A percentile compares a stretch with the other conserved stretches of the same genome.
phyloP scores from a whole-genome alignment of 1,284 basidiomycete genomes.

The Cryptococcus sp. region DNA sequence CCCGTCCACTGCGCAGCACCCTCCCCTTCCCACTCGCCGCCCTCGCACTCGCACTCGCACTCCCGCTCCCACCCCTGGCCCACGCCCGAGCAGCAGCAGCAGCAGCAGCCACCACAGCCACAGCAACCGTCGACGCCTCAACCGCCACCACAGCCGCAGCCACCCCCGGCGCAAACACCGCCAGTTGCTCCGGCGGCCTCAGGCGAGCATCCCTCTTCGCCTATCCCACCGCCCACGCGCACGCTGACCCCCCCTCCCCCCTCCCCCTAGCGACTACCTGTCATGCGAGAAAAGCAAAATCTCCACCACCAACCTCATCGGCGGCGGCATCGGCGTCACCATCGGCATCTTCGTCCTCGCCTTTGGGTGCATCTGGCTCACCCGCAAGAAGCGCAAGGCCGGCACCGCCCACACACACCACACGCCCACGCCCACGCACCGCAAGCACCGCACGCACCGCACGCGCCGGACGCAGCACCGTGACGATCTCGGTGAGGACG shows the following conservation, averaged over 20 bases:
- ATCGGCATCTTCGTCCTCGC: conserved; percentile 25
- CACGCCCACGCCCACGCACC: no score
- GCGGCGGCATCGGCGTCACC: conserved; percentile 27
- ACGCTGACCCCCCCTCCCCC: neutral
- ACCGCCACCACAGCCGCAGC: neutral
- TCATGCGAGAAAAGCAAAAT: conserved; percentile 25
- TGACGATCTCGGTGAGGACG: conserved; percentile 2
- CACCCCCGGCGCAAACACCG: neutral
- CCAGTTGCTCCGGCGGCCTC: neutral
- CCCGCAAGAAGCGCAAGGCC: conserved; percentile 5
- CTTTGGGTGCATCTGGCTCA: conserved; percentile 27
- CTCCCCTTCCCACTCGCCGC: neutral
- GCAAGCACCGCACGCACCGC: no score
- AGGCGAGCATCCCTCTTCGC: no score
- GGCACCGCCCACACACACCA: no score
- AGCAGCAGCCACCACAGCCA: neutral
- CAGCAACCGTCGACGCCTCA: no score
- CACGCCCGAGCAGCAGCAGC: neutral
- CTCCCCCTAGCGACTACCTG: conserved; percentile 20
- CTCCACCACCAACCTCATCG: conserved; percentile 27
- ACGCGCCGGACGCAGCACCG: no score
- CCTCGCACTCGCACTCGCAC: neutral
- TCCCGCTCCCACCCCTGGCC: no score
- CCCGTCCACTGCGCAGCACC: neutral
- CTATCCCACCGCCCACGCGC: neutral